Percentiles rank a stretch among this genome's conserved stretches.
Evolutionary conservation across 805 yeast genomes (phyloP).

Genomic region (Komagataella pseudopastoris): DNA sequence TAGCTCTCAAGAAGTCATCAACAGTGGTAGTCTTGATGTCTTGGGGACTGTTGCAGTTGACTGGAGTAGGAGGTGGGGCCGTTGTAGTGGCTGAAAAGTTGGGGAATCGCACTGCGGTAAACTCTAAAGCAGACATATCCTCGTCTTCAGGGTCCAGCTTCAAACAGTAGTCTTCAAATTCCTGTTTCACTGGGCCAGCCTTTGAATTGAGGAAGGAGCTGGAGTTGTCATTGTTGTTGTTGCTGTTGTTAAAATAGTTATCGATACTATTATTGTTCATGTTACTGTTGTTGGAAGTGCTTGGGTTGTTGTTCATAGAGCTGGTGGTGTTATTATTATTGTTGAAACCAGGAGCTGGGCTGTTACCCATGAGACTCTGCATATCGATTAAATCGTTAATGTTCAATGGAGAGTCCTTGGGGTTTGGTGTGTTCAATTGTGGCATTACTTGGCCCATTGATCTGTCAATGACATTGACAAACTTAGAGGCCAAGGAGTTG

Average conservation of each 20-base stretch:
- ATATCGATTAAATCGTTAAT: constrained; percentile 7
- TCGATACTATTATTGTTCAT: not conserved
- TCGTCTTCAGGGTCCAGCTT: not conserved
- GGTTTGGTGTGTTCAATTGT: not conserved
- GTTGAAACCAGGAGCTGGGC: constrained; percentile 1
- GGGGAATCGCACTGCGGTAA: not conserved
- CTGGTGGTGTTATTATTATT: constrained; percentile 1
- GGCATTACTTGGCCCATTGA: not conserved
- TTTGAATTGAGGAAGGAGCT: not conserved
- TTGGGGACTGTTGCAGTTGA: not conserved
- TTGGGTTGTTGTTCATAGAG: not conserved
- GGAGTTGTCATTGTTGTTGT: constrained; percentile 2
- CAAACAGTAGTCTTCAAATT: not conserved
- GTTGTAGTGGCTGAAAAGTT: constrained; percentile 3
- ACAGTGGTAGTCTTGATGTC: not conserved
- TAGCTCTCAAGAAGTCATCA: not conserved
- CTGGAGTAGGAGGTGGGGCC: not conserved
- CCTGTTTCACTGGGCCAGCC: not conserved
- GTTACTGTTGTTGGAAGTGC: not conserved
- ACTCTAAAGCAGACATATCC: not conserved
- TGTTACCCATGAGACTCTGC: constrained; percentile 6
- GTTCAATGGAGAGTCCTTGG: not conserved
- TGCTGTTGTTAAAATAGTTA: not conserved
- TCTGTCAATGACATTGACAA: constrained; percentile 29
- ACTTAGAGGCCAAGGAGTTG: constrained; percentile 31